Evolutionary conservation across 176 grass and related monocot species (phyloP).

Genomic region (Zoysia japonica): DNA sequence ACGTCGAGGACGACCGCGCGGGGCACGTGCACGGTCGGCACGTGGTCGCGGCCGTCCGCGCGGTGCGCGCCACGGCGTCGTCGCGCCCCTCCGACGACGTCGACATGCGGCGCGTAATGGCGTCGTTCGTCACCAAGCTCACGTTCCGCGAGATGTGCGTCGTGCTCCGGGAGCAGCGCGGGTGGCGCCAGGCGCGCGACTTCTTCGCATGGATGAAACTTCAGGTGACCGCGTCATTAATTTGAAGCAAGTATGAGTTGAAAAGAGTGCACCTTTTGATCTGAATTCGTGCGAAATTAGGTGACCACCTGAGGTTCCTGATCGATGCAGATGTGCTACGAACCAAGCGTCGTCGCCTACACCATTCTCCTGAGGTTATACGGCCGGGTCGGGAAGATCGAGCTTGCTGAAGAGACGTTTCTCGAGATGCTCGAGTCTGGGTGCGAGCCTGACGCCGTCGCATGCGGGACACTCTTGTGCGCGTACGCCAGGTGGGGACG

Average conservation of each 20-base stretch:
- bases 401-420: constrained; percentile 78
- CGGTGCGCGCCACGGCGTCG: constrained; percentile 61
- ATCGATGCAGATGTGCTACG: constrained; percentile 74
- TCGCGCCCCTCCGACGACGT: constrained; percentile 24
- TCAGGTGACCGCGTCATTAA: constrained; percentile 42
- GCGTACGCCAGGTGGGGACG: constrained; percentile 77
- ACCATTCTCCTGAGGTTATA: constrained; percentile 79
- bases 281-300: not conserved
- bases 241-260: not conserved
- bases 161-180: constrained; percentile 83
- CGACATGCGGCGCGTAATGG: constrained; percentile 74
- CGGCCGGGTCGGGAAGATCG: constrained; percentile 67
- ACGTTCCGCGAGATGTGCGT: constrained; percentile 97
- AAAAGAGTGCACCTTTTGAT: not conserved
- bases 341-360: constrained; percentile 85
- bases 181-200: constrained; percentile 78
- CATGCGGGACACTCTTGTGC: constrained; percentile 88
- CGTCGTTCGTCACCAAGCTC: constrained; percentile 79
- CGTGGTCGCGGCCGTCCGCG: constrained; percentile 75
- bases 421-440: constrained; percentile 92
- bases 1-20: constrained; percentile 81
- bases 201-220: constrained; percentile 99
- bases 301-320: constrained; percentile 3
- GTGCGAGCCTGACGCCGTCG: constrained; percentile 78
- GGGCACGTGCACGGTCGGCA: constrained; percentile 74